These are phyloP conservation scores for Cornus kousa DNA, from an alignment of 148 eudicot species.

Conservation along the genomic window DNA sequence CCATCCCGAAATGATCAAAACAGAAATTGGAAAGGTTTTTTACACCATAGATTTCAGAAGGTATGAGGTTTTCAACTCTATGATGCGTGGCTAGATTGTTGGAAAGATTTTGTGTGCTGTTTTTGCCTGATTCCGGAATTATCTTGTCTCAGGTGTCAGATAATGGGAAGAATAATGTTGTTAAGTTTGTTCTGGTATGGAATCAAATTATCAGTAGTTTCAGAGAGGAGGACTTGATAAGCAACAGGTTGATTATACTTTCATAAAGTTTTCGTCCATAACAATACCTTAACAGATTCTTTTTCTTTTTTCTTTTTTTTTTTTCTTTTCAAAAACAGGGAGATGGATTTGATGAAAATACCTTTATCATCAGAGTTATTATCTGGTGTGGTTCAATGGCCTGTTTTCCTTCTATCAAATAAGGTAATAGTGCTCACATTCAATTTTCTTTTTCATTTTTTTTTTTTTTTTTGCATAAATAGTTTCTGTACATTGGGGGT, in stretches of 20 bases:
- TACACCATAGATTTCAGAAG: slow-evolving; percentile 46
- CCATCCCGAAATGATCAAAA: slow-evolving; percentile 34
- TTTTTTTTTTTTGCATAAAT: too few species aligned
- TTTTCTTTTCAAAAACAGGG: slow-evolving; percentile 45
- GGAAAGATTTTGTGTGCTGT: slow-evolving; percentile 2
- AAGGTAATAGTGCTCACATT: slow-evolving; percentile 44
- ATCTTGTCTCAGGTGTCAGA: slow-evolving; percentile 47
- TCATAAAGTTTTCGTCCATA: neutral
- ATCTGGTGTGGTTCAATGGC: slow-evolving; percentile 78
- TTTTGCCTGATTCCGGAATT: slow-evolving; percentile 7
- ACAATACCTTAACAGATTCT: neutral
- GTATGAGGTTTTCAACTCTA: slow-evolving; percentile 24
- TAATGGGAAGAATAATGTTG: slow-evolving; percentile 46
- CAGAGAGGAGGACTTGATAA: slow-evolving; percentile 89
- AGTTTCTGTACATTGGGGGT: too few species aligned
- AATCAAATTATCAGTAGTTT: slow-evolving; percentile 84
- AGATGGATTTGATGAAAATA: slow-evolving; percentile 88
- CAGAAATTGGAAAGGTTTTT: slow-evolving; percentile 34
- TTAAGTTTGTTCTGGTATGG: slow-evolving; percentile 83
- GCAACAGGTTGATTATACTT: slow-evolving; percentile 59
- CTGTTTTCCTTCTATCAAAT: slow-evolving; percentile 91
- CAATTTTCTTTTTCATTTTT: neutral
- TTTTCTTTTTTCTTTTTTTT: too few species aligned
- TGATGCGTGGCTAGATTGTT: slow-evolving; percentile 8
- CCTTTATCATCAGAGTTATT: slow-evolving; percentile 71